phyloP scores from a whole-genome alignment of 1,284 basidiomycete species.

The Fomitopsis schrenkii region DNA sequence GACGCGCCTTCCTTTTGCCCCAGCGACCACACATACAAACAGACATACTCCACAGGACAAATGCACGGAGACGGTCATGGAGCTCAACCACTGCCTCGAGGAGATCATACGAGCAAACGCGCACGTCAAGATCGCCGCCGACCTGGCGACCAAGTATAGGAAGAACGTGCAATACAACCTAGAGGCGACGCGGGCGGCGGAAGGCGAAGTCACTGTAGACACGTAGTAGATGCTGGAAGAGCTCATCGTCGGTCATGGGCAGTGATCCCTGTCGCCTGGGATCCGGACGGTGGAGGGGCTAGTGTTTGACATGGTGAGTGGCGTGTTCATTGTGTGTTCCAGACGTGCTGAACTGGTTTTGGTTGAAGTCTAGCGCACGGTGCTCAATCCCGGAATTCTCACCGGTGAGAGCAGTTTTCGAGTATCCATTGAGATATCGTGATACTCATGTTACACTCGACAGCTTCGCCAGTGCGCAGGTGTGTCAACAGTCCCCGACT shows the following conservation, averaged over 20 bases:
- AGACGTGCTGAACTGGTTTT: too few species aligned
- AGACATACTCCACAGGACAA: conserved; percentile 47
- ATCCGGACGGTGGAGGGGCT: background rate
- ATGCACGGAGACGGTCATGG: conserved; percentile 75
- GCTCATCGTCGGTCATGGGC: background rate
- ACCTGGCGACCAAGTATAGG: conserved; percentile 75
- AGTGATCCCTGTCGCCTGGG: background rate
- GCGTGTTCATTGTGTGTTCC: too few species aligned
- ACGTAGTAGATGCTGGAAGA: background rate
- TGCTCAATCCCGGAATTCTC: too few species aligned
- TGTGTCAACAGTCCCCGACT: too few species aligned
- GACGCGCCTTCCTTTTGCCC: conserved; percentile 20
- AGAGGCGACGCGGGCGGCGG: conserved; percentile 45
- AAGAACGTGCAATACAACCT: conserved; percentile 86
- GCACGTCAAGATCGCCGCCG: conserved; percentile 69
- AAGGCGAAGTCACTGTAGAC: background rate
- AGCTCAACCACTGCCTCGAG: conserved; percentile 78
- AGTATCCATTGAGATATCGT: too few species aligned
- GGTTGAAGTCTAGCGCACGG: too few species aligned
- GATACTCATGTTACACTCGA: too few species aligned
- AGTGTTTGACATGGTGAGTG: background rate
- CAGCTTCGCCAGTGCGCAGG: too few species aligned
- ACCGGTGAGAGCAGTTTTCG: too few species aligned
- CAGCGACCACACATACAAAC: background rate
- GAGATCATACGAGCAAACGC: conserved; percentile 69